phyloP scores from a whole-genome alignment of 768 basidiomycete species.

The Calocybe gangraenosa region DNA sequence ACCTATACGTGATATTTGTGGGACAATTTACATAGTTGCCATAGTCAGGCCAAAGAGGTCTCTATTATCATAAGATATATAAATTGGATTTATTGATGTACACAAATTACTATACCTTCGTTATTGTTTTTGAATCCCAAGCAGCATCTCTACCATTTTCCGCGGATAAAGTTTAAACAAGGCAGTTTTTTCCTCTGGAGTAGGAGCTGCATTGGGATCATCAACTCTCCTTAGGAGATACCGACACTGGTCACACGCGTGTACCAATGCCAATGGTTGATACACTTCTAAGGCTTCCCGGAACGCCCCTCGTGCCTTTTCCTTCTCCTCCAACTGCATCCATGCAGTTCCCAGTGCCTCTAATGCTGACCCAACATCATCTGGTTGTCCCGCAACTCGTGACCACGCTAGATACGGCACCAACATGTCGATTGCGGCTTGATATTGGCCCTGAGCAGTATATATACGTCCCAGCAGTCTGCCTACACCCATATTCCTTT shows the following conservation, averaged over 20 bases:
- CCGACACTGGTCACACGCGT: neutral
- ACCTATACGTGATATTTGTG: no score
- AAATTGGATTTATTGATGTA: no score
- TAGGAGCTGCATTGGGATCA: neutral
- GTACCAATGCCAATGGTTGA: neutral
- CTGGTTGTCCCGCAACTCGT: neutral
- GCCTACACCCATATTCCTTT: neutral
- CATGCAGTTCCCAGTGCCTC: slow-evolving; percentile 3
- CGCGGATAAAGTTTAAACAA: no score
- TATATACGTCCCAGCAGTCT: neutral
- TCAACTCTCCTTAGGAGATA: neutral
- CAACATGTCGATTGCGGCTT: neutral
- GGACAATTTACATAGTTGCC: no score
- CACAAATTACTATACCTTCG: no score
- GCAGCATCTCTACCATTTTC: no score
- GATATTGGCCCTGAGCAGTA: neutral
- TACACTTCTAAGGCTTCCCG: neutral
- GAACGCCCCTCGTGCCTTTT: slow-evolving; percentile 2
- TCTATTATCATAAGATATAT: no score
- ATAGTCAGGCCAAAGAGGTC: no score
- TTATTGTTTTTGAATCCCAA: no score
- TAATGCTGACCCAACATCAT: neutral
- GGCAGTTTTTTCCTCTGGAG: no score
- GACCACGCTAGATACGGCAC: neutral
- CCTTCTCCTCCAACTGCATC: neutral